Conservation (phyloP, 345 rosid species). For the thale cress (Arabidopsis thaliana) region DNA sequence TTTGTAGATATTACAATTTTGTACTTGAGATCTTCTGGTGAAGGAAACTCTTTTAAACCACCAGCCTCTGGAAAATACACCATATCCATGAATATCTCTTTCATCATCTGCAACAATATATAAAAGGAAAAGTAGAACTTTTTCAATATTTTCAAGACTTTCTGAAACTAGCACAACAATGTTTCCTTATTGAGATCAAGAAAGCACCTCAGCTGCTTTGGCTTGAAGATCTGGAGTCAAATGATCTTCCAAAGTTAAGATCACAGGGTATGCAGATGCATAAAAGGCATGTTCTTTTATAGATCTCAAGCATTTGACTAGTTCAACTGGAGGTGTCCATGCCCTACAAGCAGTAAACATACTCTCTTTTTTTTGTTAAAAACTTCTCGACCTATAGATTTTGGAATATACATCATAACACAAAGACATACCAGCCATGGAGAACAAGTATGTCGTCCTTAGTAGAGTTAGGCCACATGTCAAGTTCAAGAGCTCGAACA, state of each 20-base stretch:
- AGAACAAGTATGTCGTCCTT: slow-evolving; percentile 78
- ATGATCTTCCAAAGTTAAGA: slow-evolving; percentile 80
- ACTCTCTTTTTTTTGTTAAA: not conserved
- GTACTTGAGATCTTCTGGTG: slow-evolving; percentile 71
- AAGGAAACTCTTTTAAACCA: slow-evolving; percentile 62
- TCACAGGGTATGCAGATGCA: slow-evolving; percentile 69
- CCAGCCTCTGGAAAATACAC: slow-evolving; percentile 56
- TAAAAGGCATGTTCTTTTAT: slow-evolving; percentile 71
- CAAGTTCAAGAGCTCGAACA: slow-evolving; percentile 91
- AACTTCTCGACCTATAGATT: not conserved
- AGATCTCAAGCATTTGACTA: slow-evolving; percentile 72
- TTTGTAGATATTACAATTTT: slow-evolving; percentile 70
- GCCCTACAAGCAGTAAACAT: slow-evolving; percentile 60
- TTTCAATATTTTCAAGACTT: slow-evolving; percentile 10
- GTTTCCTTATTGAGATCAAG: slow-evolving; percentile 11
- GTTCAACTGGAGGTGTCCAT: slow-evolving; percentile 83
- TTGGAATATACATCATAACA: slow-evolving; percentile 6
- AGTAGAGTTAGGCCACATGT: slow-evolving; percentile 89
- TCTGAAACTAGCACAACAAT: not conserved
- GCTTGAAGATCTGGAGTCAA: slow-evolving; percentile 73
- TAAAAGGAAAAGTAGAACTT: not conserved
- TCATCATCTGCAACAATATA: slow-evolving; percentile 56
- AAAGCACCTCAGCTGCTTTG: slow-evolving; percentile 73
- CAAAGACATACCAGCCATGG: slow-evolving; percentile 76
- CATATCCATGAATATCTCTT: slow-evolving; percentile 57